Conservation (phyloP, 306 rosid species). For the Comarum palustre region DNA sequence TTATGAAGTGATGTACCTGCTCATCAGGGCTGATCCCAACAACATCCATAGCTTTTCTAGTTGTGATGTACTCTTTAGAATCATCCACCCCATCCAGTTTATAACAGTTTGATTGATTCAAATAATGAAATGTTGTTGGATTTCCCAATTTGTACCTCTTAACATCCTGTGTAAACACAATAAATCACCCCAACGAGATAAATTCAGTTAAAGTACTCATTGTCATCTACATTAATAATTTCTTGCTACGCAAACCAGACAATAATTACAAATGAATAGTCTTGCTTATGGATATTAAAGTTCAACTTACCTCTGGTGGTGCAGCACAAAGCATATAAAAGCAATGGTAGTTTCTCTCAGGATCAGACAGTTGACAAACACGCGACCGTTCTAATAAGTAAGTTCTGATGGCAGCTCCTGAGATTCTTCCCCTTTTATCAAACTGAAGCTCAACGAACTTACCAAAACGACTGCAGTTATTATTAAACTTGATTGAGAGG, state of each 20-base stretch:
- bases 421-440: constrained; percentile 73
- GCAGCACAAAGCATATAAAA: constrained; percentile 98
- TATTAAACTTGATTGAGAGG: constrained; percentile 34
- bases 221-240: not conserved
- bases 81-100: constrained; percentile 73
- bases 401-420: constrained; percentile 98
- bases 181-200: constrained; percentile 16
- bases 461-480: constrained; percentile 90
- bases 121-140: constrained; percentile 73
- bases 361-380: constrained; percentile 97
- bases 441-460: constrained; percentile 98
- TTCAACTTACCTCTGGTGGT: constrained; percentile 61
- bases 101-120: constrained; percentile 78
- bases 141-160: constrained; percentile 69
- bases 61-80: constrained; percentile 68
- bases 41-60: constrained; percentile 91
- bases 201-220: constrained; percentile 5
- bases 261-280: constrained; percentile 7
- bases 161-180: constrained; percentile 45
- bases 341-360: constrained; percentile 97
- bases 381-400: constrained; percentile 89
- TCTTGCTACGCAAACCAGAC: not conserved
- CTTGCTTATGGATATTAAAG: not conserved
- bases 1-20: constrained; percentile 54
- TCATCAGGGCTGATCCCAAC: constrained; percentile 77